phyloP scores from a whole-genome alignment of 257 asterid genomes.

The Parsonsia alboflavescens region DNA sequence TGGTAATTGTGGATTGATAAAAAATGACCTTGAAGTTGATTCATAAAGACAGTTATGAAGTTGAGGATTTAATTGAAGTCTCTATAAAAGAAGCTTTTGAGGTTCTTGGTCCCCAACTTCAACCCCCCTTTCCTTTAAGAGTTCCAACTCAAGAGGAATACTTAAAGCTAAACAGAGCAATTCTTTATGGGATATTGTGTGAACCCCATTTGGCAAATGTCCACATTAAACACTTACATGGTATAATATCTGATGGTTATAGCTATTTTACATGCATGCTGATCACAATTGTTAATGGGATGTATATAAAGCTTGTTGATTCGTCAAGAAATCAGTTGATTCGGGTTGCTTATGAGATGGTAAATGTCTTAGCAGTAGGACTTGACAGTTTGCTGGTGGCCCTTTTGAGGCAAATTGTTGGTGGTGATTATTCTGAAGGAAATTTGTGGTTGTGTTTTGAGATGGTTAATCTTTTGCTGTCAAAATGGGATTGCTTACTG shows the following conservation, averaged over 20 bases:
- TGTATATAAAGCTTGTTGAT: constrained; percentile 43
- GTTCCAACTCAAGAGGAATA: constrained; percentile 56
- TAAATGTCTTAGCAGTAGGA: constrained; percentile 53
- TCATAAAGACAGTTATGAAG: constrained; percentile 36
- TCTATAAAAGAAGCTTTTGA: constrained; percentile 52
- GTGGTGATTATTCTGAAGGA: constrained; percentile 65
- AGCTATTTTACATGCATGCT: constrained; percentile 50
- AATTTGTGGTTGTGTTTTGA: constrained; percentile 70
- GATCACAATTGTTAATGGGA: constrained; percentile 45
- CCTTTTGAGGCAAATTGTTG: constrained; percentile 65
- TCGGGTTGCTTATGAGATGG: constrained; percentile 56
- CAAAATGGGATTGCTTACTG: constrained; percentile 51
- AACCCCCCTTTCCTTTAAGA: constrained; percentile 63
- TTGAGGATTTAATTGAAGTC: constrained; percentile 51
- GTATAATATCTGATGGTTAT: constrained; percentile 56
- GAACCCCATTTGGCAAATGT: constrained; percentile 47
- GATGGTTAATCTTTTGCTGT: constrained; percentile 44
- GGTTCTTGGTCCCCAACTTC: constrained; percentile 44
- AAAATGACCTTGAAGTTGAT: constrained; percentile 15
- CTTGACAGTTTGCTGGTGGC: constrained; percentile 57
- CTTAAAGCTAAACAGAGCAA: constrained; percentile 52
- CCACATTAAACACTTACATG: constrained; percentile 72
- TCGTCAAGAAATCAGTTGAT: constrained; percentile 52
- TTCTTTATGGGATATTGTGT: constrained; percentile 53
- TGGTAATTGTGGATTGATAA: background rate